Conservation (phyloP, 768 basidiomycete genomes). For the Lactifluus subvellereus region DNA sequence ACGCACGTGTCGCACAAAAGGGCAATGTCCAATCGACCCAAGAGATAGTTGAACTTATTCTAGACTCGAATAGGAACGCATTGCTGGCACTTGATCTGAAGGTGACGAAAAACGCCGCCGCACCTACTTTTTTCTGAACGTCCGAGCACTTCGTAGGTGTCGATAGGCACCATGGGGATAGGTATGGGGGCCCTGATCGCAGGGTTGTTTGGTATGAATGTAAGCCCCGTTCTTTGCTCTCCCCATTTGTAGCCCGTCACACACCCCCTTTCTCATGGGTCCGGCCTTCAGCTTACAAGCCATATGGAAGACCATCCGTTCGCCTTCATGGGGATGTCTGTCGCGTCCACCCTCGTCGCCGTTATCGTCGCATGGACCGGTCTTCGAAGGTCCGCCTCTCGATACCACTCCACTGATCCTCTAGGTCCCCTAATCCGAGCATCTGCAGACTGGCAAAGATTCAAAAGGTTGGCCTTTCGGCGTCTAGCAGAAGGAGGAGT, state of each 20-base stretch:
- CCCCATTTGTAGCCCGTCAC: neutral
- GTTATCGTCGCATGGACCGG: conserved; percentile 59
- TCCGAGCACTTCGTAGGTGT: conserved; percentile 45
- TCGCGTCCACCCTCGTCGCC: conserved; percentile 51
- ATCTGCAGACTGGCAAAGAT: conserved; percentile 37
- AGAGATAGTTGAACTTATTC: conserved; percentile 94
- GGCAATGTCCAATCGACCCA: conserved; percentile 94
- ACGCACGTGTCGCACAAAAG: conserved; percentile 35
- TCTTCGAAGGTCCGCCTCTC: conserved; percentile 46
- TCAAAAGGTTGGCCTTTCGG: conserved; percentile 19
- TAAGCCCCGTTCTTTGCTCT: conserved; percentile 37
- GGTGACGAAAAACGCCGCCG: conserved; percentile 34
- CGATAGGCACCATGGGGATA: conserved; percentile 91
- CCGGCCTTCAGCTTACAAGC: conserved; percentile 52
- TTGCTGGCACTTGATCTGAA: conserved; percentile 88
- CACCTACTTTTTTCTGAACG: neutral
- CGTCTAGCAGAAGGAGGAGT: conserved; percentile 8
- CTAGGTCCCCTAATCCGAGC: conserved; percentile 3
- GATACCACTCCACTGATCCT: conserved; percentile 17
- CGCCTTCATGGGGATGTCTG: conserved; percentile 67
- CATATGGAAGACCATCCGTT: conserved; percentile 67
- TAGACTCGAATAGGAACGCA: conserved; percentile 93
- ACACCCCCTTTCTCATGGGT: conserved; percentile 19
- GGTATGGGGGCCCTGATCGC: conserved; percentile 87
- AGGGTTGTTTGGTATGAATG: conserved; percentile 96